Conservation (phyloP, 768 basidiomycete genomes). For the Kwoniella botswanensis region DNA sequence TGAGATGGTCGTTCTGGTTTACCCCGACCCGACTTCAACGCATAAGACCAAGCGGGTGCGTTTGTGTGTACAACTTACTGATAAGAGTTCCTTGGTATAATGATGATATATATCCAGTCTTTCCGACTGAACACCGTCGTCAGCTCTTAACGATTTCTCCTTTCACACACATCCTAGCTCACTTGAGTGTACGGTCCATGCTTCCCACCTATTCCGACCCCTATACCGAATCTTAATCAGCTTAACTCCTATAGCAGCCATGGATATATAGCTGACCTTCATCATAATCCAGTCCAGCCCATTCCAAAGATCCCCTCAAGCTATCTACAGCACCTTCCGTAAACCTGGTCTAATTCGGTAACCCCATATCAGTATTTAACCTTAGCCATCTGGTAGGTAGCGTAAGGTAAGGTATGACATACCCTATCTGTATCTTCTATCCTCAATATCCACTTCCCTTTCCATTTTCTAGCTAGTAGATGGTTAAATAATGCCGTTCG, state of each 20-base stretch:
- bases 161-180: slow-evolving; percentile 20
- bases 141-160: slow-evolving; percentile 5
- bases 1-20: neutral
- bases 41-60: too few relatives aligned
- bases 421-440: slow-evolving; percentile 96
- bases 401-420: slow-evolving; percentile 39
- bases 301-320: slow-evolving; percentile 74
- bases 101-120: slow-evolving; percentile 80
- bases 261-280: slow-evolving; percentile 66
- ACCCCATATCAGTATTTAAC: neutral
- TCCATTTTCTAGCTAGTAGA: slow-evolving; percentile 76
- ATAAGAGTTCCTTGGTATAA: slow-evolving; percentile 74
- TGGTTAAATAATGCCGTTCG: slow-evolving; percentile 94
- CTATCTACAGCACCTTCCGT: slow-evolving; percentile 78
- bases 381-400: neutral
- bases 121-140: slow-evolving; percentile 69
- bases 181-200: slow-evolving; percentile 90
- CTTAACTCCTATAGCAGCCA: too few relatives aligned
- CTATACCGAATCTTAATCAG: slow-evolving; percentile 59
- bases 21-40: too few relatives aligned
- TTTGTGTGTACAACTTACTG: slow-evolving; percentile 62
- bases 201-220: slow-evolving; percentile 75
- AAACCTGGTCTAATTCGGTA: slow-evolving; percentile 12
- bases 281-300: slow-evolving; percentile 92
- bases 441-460: slow-evolving; percentile 87